These are phyloP conservation scores for Trichothecium roseum DNA, from an alignment of 2,329 filamentous ascomycete genomes.

Conservation along the genomic window DNA sequence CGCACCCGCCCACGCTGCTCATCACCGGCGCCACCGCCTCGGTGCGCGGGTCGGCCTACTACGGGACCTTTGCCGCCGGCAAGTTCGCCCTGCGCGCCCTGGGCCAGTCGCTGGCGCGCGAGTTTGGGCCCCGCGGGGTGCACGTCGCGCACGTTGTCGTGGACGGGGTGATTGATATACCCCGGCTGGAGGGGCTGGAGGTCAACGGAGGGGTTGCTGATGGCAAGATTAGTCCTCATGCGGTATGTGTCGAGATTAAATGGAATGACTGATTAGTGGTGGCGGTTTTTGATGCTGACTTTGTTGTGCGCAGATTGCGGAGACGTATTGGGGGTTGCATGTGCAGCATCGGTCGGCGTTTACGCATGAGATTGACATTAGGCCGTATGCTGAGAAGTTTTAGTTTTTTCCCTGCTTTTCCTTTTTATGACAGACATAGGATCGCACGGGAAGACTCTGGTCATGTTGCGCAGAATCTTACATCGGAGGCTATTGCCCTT, in stretches of 20 bases:
- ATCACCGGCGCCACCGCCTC: slow-evolving; percentile 83
- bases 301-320: slow-evolving; percentile 56
- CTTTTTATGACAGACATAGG: too few species aligned
- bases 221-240: slow-evolving; percentile 62
- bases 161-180: slow-evolving; percentile 78
- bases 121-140: slow-evolving; percentile 76
- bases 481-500: too few species aligned
- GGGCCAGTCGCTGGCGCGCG: slow-evolving; percentile 64
- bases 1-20: slow-evolving; percentile 67
- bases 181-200: slow-evolving; percentile 46
- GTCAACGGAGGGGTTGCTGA: slow-evolving; percentile 36
- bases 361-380: slow-evolving; percentile 70
- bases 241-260: slow-evolving; percentile 39
- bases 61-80: slow-evolving; percentile 62
- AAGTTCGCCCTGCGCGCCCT: slow-evolving; percentile 74
- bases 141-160: slow-evolving; percentile 77
- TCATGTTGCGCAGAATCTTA: too few species aligned
- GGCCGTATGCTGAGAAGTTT: slow-evolving; percentile 34
- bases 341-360: slow-evolving; percentile 70
- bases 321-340: slow-evolving; percentile 77
- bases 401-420: neutral
- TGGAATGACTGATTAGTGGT: slow-evolving; percentile 1
- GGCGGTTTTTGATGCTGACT: slow-evolving; percentile 1
- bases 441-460: too few species aligned
- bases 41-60: slow-evolving; percentile 58